phyloP scores from a whole-genome alignment of 192 early-diverging fungal species.

The Phycomyces nitens region DNA sequence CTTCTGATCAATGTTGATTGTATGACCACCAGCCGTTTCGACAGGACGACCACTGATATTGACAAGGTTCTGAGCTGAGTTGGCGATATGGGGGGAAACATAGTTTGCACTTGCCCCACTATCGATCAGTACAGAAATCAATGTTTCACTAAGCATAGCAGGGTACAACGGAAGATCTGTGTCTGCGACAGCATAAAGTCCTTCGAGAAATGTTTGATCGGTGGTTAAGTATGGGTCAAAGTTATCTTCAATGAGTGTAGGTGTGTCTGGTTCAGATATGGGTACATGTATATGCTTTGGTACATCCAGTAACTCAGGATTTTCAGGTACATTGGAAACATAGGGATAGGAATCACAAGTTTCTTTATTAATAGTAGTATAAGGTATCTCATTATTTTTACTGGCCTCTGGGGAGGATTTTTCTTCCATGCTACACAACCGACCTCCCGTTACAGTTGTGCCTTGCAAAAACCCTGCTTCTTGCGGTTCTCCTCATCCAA shows the following conservation, averaged over 20 bases:
- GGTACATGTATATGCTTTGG: too few species aligned
- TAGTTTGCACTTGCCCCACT: slow-evolving; percentile 11
- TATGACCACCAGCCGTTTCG: slow-evolving; percentile 4
- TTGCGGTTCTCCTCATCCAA: background rate
- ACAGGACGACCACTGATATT: background rate
- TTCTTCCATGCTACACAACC: background rate
- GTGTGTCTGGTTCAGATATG: too few species aligned
- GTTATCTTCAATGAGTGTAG: too few species aligned
- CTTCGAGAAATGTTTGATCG: background rate
- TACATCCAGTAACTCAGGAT: too few species aligned
- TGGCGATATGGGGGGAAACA: background rate
- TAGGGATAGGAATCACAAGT: background rate
- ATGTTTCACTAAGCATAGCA: background rate
- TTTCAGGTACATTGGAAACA: background rate
- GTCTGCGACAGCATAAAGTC: background rate
- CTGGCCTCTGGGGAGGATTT: background rate
- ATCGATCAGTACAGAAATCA: background rate
- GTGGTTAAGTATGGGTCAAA: background rate
- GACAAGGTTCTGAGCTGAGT: background rate
- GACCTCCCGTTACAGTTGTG: background rate
- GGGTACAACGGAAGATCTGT: background rate
- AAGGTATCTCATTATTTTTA: background rate
- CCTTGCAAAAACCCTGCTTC: slow-evolving; percentile 11
- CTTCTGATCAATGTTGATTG: background rate
- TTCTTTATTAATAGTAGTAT: background rate